Evolutionary conservation across 768 basidiomycete genomes (phyloP).

Genomic region (Mycena filopes): DNA sequence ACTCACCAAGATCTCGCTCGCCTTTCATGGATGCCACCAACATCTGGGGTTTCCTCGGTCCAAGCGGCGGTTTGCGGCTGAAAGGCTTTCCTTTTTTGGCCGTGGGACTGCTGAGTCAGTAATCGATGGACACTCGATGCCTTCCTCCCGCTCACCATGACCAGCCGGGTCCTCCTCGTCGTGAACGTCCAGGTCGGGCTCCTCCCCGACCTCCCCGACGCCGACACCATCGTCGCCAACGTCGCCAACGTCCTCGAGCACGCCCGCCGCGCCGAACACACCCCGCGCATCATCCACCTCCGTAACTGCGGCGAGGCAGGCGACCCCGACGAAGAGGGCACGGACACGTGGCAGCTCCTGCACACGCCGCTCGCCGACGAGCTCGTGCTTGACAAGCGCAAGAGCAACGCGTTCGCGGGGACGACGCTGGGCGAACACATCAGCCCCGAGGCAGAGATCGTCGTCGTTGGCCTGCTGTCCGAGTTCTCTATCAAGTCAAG

Average conservation of each 20-base stretch:
- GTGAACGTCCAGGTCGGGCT: slow-evolving; percentile 54
- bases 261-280: slow-evolving; percentile 57
- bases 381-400: slow-evolving; percentile 69
- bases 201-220: slow-evolving; percentile 51
- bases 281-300: slow-evolving; percentile 72
- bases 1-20: too few species aligned
- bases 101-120: neutral
- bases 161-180: slow-evolving; percentile 52
- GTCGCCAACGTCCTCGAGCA: slow-evolving; percentile 48
- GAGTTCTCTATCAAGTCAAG: slow-evolving; percentile 69
- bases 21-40: too few species aligned
- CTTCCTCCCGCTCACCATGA: neutral
- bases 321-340: slow-evolving; percentile 67
- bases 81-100: too few species aligned
- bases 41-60: too few species aligned
- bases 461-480: slow-evolving; percentile 75
- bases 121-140: neutral
- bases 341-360: slow-evolving; percentile 71
- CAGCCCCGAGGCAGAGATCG: slow-evolving; percentile 64
- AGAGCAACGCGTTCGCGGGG: slow-evolving; percentile 77
- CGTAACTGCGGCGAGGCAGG: slow-evolving; percentile 72
- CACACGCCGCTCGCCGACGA: slow-evolving; percentile 63
- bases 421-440: slow-evolving; percentile 64
- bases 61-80: too few species aligned
- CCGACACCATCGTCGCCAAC: slow-evolving; percentile 47